Evolutionary conservation across 192 early-diverging fungal genomes (phyloP), one percentile per base, ranked within the genome.

Genomic region (Coemansia sp.): DNA sequence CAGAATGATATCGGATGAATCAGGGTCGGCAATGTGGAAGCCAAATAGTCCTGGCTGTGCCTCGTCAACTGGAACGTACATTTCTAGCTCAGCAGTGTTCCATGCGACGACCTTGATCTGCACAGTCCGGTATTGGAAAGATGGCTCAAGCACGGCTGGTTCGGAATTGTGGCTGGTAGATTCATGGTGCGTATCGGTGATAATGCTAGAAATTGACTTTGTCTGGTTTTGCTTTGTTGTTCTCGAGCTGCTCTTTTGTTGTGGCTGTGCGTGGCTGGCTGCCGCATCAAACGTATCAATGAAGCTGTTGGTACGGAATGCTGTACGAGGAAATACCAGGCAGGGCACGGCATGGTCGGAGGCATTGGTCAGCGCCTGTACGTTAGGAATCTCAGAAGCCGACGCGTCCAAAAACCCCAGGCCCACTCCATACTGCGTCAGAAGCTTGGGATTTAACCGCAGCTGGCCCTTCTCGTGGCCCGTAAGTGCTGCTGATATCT

Each of bases 41-140:
- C 86, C 86, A 62, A 88, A 88, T 30, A 88, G 58, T 0, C 86
- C 86, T 7, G 74, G 60, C 31, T 76, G 62, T 8, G 63, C 53
- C 10, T 69, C 71, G n/a, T 71, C 64, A 3, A 75, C 71, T 0
- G 86, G 86, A 44, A 82, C 81, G 45, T 70, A 83, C 37, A 80
- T 58, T 10, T 83, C 69, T 17, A 80, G 53, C 16, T 83, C 71
- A 4, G 65, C 54, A 9, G 62, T 51, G 16, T 61, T 37, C 58
- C 64, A 75, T 11, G 64, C 62, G 18, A 77, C 71, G 12, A 80
- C 67, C 60, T 82, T 83, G 21, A 86, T 53, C 61, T 84, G 79
- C 6, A 81, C 74, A 3, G 70, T 62, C 37, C 61, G 48, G 47
- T 58, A 76, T 40, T 18, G 30, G 53, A 40, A 41, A 40, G 4